Base-by-base conservation (phyloP, 352 stramenopile species). In the Pythium graminicola region DNA sequence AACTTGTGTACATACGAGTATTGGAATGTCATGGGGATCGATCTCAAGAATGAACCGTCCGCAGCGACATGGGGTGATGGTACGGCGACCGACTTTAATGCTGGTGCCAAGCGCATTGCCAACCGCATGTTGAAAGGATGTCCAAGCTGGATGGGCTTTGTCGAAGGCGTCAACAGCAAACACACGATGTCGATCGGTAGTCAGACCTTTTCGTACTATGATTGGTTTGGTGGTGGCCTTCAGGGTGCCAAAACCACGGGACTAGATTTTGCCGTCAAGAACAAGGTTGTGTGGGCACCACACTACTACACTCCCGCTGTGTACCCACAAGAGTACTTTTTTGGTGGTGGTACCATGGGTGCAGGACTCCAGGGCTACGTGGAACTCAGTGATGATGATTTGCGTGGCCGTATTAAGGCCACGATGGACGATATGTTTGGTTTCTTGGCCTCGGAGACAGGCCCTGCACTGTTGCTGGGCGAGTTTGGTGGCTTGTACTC, bases 281-380 rank as follows among this genome's bases (percentile, higher is more conserved):
- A 89, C 57, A 92, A 92, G 54, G 65, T 92, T 14, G 78, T 92
- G 6, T 89, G 81, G 35, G 65, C 75, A 3, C 81, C 81, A 29
- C 81, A 92, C 58, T 92, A 81, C 45, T 83, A 85, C 60, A 74
- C 72, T 1, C 71, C 81, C 0, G 63, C 72, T 0, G 74, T 86
- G 49, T 86, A 75, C 16, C 74, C 76, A 0, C 57, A 73, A 17
- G 33, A 54, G 13, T 85, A 85, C 28, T 85, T 85, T 27, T 87
- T 77, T 44, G 58, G 72, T 16, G 55, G 63, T 1, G 60, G 62
- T 24, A 90, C 45, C 4, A 51, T 65, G 1, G 66, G 57, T 19
- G 35, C 35, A 5, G 51, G 40, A 1, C 61, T 77, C 10, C 22
- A 55, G 8, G 65, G 69, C 64, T 76, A 69, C 39, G 50, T 65